Base-by-base conservation (phyloP, 306 rosid species). In the Rosa chinensis region DNA sequence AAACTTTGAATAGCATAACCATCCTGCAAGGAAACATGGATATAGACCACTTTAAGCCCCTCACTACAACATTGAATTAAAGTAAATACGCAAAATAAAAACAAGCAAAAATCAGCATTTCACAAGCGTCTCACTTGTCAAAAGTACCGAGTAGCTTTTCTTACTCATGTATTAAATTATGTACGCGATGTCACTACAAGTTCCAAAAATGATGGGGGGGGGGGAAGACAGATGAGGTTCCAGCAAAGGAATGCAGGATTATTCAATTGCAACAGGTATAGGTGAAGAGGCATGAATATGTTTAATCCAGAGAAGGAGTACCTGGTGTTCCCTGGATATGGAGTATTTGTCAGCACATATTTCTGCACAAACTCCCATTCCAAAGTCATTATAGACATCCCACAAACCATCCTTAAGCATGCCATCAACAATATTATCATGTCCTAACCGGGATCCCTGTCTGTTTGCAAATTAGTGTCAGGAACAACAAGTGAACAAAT, bases 341-440 rank as follows among this genome's bases (percentile, higher is more conserved):
- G 66, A 67, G 84, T 88, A 88, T 52, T 80, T 83, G 40, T 88
- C 88, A 74, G 99, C 97, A 79, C 99, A 94, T 49, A 94, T 48
- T 82, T 94, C 99, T 17, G 81, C 99, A 83, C 99, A 94, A 81
- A 80, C 88, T 81, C 97, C 97, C 97, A 94, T 94, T 47, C 93
- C 88, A 58, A 89, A 81, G 87, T 89, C 93, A 77, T 94, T 94
- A 80, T 92, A 94, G 79, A 89, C 97, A 88, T 94, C 99, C 99
- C 99, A 94, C 56, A 94, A 90, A 69, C 99, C 97, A 85, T 94
- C 99, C 82, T 92, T 94, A 42, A 92, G 75, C 99, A 92, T 94
- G 59, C 97, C 99, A 73, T 94, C 97, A 12, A 94, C 76, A 80
- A 94, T 67, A n/a, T 88, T 86, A 83, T 92, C 97, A 79, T 94